Evolutionary conservation across 2,329 filamentous ascomycete species (phyloP), one percentile per base, ranked within the genome.

Genomic region (Ophioceras dolichostomum): DNA sequence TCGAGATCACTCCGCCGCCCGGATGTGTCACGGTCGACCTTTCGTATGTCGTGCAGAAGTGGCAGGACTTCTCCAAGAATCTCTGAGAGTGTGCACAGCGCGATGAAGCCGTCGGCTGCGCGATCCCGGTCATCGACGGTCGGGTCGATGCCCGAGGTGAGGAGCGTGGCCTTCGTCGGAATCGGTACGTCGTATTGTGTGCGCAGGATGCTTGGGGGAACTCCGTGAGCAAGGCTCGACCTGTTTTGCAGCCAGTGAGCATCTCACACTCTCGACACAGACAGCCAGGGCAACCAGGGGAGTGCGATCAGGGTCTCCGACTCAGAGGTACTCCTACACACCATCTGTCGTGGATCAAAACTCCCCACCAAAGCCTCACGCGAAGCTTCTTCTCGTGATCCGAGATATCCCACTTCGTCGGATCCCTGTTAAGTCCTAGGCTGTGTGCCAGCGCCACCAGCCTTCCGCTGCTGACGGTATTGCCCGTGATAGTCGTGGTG

Each of bases 401-500:
- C 0, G 66, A 56, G n/a, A 75, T 67, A 37, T 66, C 62, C 72
- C 72, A 76, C 4, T 52, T 53, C 2, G 59, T 51, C 0, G 70
- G 67, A 32, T 72, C 61, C 10, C 68, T 61, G 43, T 76, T 73
- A 4, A 76, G 48, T 0, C 71, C 72, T 0, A 76, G 52, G 0
- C 67, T 67, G 45, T 75, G 62, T 0, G 67, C 66, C 33, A 76
- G 53, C 1, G 68, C 64, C 7, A 75, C 58, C 0, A 68, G 66
- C 0, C 62, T 59, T 0, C 69, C 70, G 1, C 73, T 52, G 27
- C 65, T 56, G 0, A 67, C 59, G 1, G 64, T 65, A 43, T 76
- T 76, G 0, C 73, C 72, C 5, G 73, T 68, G 48, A 77, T 67
- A 2, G 70, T 71, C 6, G 71, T 74, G 6, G 70, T 70, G 1